phyloP scores from a whole-genome alignment of 148 eudicot species.

The Polygonum maritimum region DNA sequence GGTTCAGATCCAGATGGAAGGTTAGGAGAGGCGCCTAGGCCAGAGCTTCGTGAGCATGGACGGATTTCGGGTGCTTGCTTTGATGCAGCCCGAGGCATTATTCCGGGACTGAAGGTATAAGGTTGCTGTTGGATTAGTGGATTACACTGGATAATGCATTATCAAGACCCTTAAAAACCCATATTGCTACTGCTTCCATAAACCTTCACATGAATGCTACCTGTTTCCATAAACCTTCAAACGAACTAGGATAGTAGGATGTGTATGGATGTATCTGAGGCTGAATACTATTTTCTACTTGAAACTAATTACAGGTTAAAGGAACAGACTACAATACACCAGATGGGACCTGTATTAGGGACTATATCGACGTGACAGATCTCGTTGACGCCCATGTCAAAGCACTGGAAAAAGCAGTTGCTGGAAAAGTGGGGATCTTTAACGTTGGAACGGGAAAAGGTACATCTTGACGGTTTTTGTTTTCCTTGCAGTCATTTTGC shows the following conservation, averaged over 20 bases:
- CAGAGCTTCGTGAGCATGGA: conserved; percentile 84
- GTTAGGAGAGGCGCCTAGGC: conserved; percentile 94
- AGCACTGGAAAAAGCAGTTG: conserved; percentile 75
- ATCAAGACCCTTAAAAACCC: no score
- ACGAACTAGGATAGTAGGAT: no score
- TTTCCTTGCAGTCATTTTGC: neutral
- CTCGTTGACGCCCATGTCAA: conserved; percentile 95
- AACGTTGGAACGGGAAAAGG: conserved; percentile 97
- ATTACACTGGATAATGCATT: no score
- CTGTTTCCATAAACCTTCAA: no score
- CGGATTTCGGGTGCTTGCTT: conserved; percentile 96
- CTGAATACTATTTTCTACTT: neutral
- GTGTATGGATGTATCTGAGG: neutral
- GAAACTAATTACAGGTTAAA: conserved; percentile 40
- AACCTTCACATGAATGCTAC: no score
- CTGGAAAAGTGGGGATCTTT: conserved; percentile 78
- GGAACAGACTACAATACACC: conserved; percentile 80
- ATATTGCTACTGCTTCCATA: no score
- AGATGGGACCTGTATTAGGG: conserved; percentile 88
- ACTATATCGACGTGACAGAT: conserved; percentile 92
- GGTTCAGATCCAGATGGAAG: conserved; percentile 95
- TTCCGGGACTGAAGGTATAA: conserved; percentile 60
- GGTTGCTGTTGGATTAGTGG: neutral
- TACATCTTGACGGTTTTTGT: conserved; percentile 6
- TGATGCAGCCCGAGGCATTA: conserved; percentile 95